Conservation (phyloP, 2,329 filamentous ascomycete genomes). For the Claviceps lovelessii region DNA sequence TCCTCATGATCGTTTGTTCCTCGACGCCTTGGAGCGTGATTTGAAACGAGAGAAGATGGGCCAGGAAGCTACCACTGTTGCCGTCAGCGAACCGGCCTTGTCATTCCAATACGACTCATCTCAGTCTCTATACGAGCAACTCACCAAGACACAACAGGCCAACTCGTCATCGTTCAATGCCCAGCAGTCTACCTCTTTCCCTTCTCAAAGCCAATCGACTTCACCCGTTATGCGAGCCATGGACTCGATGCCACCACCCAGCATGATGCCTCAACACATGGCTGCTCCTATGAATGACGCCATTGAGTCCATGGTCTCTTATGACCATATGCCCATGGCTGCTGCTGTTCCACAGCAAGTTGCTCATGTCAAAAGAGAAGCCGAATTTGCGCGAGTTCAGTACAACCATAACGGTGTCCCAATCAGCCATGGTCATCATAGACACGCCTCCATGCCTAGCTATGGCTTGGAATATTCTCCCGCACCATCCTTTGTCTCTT, state of each 20-base stretch:
- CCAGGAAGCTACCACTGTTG: slow-evolving; percentile 92
- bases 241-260: slow-evolving; percentile 86
- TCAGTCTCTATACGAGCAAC: slow-evolving; percentile 96
- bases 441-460: slow-evolving; percentile 95
- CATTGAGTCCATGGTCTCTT: slow-evolving; percentile 61
- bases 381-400: slow-evolving; percentile 66
- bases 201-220: slow-evolving; percentile 62
- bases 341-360: slow-evolving; percentile 51
- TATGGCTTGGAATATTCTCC: slow-evolving; percentile 94
- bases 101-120: slow-evolving; percentile 99
- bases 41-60: slow-evolving; percentile 99
- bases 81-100: slow-evolving; percentile 89
- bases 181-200: slow-evolving; percentile 49
- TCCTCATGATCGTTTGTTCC: slow-evolving; percentile 89
- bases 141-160: slow-evolving; percentile 97
- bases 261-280: slow-evolving; percentile 50
- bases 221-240: slow-evolving; percentile 83
- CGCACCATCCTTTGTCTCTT: slow-evolving; percentile 95
- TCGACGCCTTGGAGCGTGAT: slow-evolving; percentile 92
- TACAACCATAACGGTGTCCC: slow-evolving; percentile 90
- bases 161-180: slow-evolving; percentile 94
- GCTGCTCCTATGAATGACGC: slow-evolving; percentile 44
- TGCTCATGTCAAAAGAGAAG: slow-evolving; percentile 70
- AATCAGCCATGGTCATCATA: slow-evolving; percentile 68
- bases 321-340: slow-evolving; percentile 56